Base-by-base conservation (phyloP, 306 rosid species). In the Vicia villosa region DNA sequence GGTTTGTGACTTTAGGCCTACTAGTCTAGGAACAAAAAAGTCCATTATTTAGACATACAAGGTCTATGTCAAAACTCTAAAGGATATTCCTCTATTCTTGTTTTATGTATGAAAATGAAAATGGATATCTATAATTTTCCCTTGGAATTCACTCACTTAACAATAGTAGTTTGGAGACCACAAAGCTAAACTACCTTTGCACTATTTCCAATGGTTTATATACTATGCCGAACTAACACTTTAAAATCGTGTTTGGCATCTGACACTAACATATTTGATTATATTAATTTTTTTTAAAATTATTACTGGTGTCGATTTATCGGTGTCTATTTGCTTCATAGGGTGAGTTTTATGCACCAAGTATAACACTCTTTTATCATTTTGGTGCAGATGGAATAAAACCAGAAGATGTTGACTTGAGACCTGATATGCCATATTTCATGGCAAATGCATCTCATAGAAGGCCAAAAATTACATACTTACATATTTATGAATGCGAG, bases 351-450 rank as follows among this genome's bases (percentile, higher is more conserved):
- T 19, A 19, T 19, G 26, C 9, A 6, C 2, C 4, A 49, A 17
- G 56, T 50, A 19, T 50, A 50, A 5, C 19, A 51, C 58, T 51
- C 30, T 10, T 46, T 46, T 65, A 42, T 76, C 36, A 74, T 64
- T 10, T 70, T 56, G 51, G 63, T 80, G 81, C 81, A 94, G 99
- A 89, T 84, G 80, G 57, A 24, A 70, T 94, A 75, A 75, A 68
- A 62, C 92, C 89, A 14, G 82, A 45, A 47, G 96, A 94, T 21
- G 95, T 94, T 51, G 91, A 91, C 70, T 52, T 94, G 77, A 72
- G 52, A 47, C 92, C 85, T 24, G 88, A 83, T 21, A 54, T 89
- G 91, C 86, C 80, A 11, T 84, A 84, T 83, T 91, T 94, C 73
- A 40, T 68, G 70, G 50, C 77, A 22, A 69, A 58, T 12, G 24